Base-by-base conservation (phyloP, 2,329 filamentous ascomycete species). In the Hymenoscyphus fraxineus region DNA sequence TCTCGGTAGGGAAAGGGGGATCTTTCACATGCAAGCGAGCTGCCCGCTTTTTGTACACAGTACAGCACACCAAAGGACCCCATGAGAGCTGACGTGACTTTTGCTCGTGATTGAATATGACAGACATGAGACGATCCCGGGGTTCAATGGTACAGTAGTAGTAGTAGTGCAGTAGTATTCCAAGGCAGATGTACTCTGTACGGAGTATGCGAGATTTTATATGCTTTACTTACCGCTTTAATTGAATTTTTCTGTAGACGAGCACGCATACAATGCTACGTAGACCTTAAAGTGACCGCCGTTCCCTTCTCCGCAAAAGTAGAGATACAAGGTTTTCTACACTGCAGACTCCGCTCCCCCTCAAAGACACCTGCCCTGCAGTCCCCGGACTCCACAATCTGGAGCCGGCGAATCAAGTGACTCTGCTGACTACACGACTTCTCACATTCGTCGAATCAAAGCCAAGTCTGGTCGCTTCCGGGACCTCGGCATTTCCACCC, bases 381-480 rank as follows among this genome's bases (percentile, higher is more conserved):
- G 54, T 57, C 54, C 32, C 32, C 54, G 31, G 54, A 57, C 27
- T 57, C 54, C 44, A 51, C 44, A 31, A 1, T 16, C 22, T 12
- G 51, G 27, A 22, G 54, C 15, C 27, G 13, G 27, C 32, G 47
- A 55, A 61, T 58, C 61, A 44, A 38, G 61, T 38, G 38, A 44
- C 7, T 40, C 31, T 62, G 66, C 66, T 67, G 66, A 67, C 66
- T 54, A 61, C 61, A 65, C 57, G 61, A 64, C 64, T 60, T 41
- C 15, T 55, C 57, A 3, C 57, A 40, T 58, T 63, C 64, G 62
- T 19, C 64, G 57, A 67, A 67, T 67, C 59, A 44, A 19, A 32
- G 35, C 54, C 15, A 19, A 15, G 57, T 59, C 57, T n/a, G n/a
- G n/a, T 16, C 6, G 22, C 27, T 12, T 19, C 19, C 35, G 35